phyloP scores from a whole-genome alignment of 2,329 filamentous ascomycete genomes.

The Aspergillus fischeri region DNA sequence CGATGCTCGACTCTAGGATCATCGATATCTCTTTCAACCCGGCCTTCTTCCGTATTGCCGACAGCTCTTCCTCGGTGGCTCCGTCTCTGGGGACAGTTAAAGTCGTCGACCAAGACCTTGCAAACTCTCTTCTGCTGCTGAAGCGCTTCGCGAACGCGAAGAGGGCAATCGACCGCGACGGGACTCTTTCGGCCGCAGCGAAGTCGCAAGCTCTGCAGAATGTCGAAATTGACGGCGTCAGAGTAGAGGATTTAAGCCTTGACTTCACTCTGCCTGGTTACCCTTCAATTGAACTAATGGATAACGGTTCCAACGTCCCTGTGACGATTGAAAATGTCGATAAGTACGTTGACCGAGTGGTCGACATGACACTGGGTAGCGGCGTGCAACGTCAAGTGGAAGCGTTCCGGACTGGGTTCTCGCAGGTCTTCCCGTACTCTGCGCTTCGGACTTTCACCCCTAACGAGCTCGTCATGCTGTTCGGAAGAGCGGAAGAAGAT shows the following conservation, averaged over 20 bases:
- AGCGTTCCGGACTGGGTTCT: slow-evolving; percentile 86
- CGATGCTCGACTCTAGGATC: slow-evolving; percentile 96
- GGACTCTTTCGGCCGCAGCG: slow-evolving; percentile 59
- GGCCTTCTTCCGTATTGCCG: slow-evolving; percentile 92
- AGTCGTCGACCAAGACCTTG: slow-evolving; percentile 79
- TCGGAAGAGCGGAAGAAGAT: slow-evolving; percentile 88
- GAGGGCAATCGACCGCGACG: slow-evolving; percentile 73
- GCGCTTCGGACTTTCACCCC: slow-evolving; percentile 91
- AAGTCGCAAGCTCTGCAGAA: slow-evolving; percentile 67
- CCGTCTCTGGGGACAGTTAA: slow-evolving; percentile 88
- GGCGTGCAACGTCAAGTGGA: slow-evolving; percentile 87
- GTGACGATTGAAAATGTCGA: slow-evolving; percentile 93
- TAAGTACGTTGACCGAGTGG: slow-evolving; percentile 78
- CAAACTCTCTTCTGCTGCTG: slow-evolving; percentile 77
- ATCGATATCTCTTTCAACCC: slow-evolving; percentile 97
- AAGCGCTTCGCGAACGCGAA: slow-evolving; percentile 83
- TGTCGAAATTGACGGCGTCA: slow-evolving; percentile 70
- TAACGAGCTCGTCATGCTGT: slow-evolving; percentile 89
- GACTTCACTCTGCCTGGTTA: slow-evolving; percentile 96
- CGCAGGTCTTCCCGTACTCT: slow-evolving; percentile 92
- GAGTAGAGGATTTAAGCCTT: slow-evolving; percentile 79
- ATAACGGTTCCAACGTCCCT: slow-evolving; percentile 66
- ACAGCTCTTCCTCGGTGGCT: slow-evolving; percentile 62
- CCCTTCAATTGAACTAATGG: slow-evolving; percentile 74
- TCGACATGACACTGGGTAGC: slow-evolving; percentile 84